Evolutionary conservation across 352 stramenopile species (phyloP), one percentile per base, ranked within the genome.

Genomic region (Globisporangium paddicum): DNA sequence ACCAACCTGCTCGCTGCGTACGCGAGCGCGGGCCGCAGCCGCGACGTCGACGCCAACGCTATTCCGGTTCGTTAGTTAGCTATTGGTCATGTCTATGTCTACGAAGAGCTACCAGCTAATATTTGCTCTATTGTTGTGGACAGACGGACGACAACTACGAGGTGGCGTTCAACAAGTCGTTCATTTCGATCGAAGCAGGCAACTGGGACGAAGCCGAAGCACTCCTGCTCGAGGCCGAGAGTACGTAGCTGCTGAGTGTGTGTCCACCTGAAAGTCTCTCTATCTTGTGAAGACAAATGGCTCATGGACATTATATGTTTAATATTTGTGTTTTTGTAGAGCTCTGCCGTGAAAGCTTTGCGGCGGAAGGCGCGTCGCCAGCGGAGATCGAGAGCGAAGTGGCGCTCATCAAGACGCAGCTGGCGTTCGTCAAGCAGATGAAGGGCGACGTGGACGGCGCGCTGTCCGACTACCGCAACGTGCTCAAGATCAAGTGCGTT

Each of bases 161-260:
- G 59, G 67, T 94, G 49, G 78, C 82, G 11, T 94, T 89, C 60
- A 94, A 94, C 68, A 90, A 90, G 68, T 87, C 84, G 57, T 89
- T 94, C 55, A 64, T 87, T n/a, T 73, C 78, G 8, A 86, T 94
- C 30, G 77, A 90, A 38, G 73, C 67, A 16, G 66, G 68, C 35
- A 71, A 94, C 57, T 87, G 75, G 72, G 58, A 64, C 18, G 64
- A 57, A 16, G 77, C 84, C 0, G 69, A 81, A 32, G 58, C 74
- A 11, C 64, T 81, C 2, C 60, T 94, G 38, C 25, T 64, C 18
- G 73, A 82, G 58, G 76, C 82, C 2, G 80, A 93, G 61, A 71
- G 84, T 93, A 69, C 56, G 72, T 72, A 2, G 23, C 41, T 13
- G 28, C 5, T 14, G n/a, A 47, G n/a, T 44, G 37, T 44, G 9